Percentiles rank a stretch among this genome's conserved stretches.
Conservation (phyloP, 192 early-diverging fungal species). For the Oehlia diaphana region DNA sequence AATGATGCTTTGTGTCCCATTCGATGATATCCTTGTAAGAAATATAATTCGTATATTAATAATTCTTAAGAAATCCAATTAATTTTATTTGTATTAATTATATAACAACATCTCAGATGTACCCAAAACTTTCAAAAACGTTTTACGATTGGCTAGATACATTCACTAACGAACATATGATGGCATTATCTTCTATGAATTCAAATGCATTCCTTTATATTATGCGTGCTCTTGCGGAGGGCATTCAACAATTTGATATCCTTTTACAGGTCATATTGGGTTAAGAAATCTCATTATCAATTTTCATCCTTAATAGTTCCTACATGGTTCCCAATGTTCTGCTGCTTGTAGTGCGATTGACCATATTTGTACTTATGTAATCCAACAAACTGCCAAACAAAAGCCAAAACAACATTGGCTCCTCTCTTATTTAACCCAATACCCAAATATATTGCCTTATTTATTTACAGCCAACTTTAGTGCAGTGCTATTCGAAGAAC, state of each 20-base stretch:
- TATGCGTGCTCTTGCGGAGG: conserved; percentile 73
- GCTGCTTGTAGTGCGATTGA: conserved; percentile 72
- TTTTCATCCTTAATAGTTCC: background rate
- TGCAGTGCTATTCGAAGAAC: conserved; percentile 78
- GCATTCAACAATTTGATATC: conserved; percentile 61
- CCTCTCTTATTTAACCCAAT: conserved; percentile 49
- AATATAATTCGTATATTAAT: background rate
- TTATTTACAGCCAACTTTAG: conserved; percentile 70
- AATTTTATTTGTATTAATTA: background rate
- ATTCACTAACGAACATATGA: conserved; percentile 66
- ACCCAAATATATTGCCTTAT: conserved; percentile 63
- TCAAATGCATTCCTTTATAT: conserved; percentile 66
- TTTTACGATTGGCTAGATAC: conserved; percentile 71
- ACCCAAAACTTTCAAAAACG: conserved; percentile 58
- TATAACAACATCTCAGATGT: conserved; percentile 44
- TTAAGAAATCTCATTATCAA: background rate
- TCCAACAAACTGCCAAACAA: conserved; percentile 44
- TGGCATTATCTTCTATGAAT: conserved; percentile 59
- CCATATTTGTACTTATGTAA: conserved; percentile 68
- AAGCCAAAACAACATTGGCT: conserved; percentile 54
- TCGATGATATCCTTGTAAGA: conserved; percentile 72
- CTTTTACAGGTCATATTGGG: conserved; percentile 18
- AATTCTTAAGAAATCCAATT: background rate
- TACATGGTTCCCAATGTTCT: conserved; percentile 46
- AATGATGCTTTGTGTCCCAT: conserved; percentile 71